Percentiles rank a stretch among this genome's conserved stretches.
Evolutionary conservation across 768 basidiomycete genomes (phyloP).

Genomic region (Omphalotus guepiniiformis): DNA sequence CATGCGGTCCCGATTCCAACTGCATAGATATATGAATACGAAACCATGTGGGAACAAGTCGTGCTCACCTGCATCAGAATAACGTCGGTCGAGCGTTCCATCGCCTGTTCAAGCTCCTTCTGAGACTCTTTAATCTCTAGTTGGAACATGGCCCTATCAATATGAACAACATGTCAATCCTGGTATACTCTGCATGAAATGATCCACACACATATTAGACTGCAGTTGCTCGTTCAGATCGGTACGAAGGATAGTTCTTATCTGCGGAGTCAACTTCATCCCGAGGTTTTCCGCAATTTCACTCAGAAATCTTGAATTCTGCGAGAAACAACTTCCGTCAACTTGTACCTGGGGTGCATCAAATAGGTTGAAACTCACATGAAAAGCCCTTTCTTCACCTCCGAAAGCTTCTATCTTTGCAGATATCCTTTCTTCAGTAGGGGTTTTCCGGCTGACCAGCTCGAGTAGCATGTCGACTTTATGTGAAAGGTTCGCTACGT

Average conservation of each 20-base stretch:
- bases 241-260: conserved; percentile 7
- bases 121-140: conserved; percentile 13
- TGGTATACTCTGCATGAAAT: neutral
- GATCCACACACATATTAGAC: conserved; percentile 9
- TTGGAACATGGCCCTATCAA: conserved; percentile 15
- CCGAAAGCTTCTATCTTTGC: conserved; percentile 5
- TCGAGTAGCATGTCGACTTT: conserved; percentile 1
- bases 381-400: conserved; percentile 9
- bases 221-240: conserved; percentile 9
- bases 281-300: conserved; percentile 9
- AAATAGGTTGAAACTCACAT: neutral
- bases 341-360: neutral
- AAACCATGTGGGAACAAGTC: no score
- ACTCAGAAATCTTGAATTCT: conserved; percentile 6
- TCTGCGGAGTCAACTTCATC: conserved; percentile 4
- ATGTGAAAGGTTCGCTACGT: neutral
- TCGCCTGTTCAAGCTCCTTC: conserved; percentile 13
- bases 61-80: conserved; percentile 14
- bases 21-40: neutral
- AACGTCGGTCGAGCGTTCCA: conserved; percentile 12
- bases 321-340: no score
- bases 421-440: conserved; percentile 1
- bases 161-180: neutral
- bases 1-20: conserved; percentile 21
- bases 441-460: neutral